phyloP scores from a whole-genome alignment of 106 monocot species.

The Platanthera zijinensis region DNA sequence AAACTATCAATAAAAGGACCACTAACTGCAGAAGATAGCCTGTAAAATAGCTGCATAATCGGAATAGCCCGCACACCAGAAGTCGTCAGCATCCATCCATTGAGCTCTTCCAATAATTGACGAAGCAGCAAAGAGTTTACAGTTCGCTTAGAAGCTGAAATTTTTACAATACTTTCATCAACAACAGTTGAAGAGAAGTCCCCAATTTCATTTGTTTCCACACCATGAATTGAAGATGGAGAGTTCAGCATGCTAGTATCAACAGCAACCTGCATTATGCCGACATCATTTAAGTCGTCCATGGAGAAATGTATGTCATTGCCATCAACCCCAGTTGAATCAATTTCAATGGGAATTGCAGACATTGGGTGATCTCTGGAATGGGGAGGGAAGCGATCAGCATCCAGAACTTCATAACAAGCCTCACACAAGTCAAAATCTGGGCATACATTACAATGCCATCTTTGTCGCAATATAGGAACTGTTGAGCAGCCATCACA shows the following conservation, averaged over 20 bases:
- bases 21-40: slow-evolving; percentile 87
- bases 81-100: slow-evolving; percentile 87
- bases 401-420: slow-evolving; percentile 91
- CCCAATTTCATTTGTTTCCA: slow-evolving; percentile 55
- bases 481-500: slow-evolving; percentile 99
- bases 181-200: slow-evolving; percentile 35
- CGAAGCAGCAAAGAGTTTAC: slow-evolving; percentile 80
- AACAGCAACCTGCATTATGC: slow-evolving; percentile 35
- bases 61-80: slow-evolving; percentile 81
- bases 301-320: slow-evolving; percentile 71
- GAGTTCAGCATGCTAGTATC: slow-evolving; percentile 39
- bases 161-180: slow-evolving; percentile 74
- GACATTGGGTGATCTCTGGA: slow-evolving; percentile 92
- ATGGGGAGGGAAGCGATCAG: slow-evolving; percentile 91
- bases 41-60: slow-evolving; percentile 93
- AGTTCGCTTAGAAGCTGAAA: slow-evolving; percentile 92
- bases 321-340: slow-evolving; percentile 60
- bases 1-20: slow-evolving; percentile 94
- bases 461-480: slow-evolving; percentile 82
- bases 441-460: slow-evolving; percentile 97
- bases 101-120: slow-evolving; percentile 70
- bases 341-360: slow-evolving; percentile 92
- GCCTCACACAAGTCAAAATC: slow-evolving; percentile 98
- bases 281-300: slow-evolving; percentile 68
- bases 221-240: slow-evolving; percentile 47